Percentiles rank a stretch among this genome's conserved stretches.
Evolutionary conservation across 148 eudicot species (phyloP).

Genomic region (Oxyria digyna): DNA sequence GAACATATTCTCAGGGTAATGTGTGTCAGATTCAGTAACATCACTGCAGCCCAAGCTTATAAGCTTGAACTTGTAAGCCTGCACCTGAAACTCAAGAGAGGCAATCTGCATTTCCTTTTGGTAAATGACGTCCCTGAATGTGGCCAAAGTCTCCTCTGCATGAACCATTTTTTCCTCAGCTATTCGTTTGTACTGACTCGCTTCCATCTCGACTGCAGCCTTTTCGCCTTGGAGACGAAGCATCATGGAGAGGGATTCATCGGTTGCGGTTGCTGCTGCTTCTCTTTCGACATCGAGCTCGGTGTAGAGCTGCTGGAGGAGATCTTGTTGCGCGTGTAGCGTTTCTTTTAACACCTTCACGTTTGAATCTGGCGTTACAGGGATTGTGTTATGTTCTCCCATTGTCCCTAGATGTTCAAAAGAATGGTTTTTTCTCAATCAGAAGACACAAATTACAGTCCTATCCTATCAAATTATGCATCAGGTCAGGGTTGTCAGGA

Average conservation of each 20-base stretch:
- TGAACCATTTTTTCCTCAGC: constrained; percentile 82
- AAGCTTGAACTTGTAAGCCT: constrained; percentile 63
- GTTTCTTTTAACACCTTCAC: constrained; percentile 42
- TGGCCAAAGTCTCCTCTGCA: constrained; percentile 65
- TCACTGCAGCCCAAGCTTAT: constrained; percentile 59
- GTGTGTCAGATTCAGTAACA: constrained; percentile 9
- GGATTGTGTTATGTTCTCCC: not conserved
- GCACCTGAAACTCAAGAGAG: constrained; percentile 68
- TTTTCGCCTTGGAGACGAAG: constrained; percentile 82
- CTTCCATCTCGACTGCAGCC: constrained; percentile 83
- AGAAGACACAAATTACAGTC: not conserved
- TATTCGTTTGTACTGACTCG: constrained; percentile 78
- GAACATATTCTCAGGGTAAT: constrained; percentile 3
- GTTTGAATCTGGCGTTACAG: constrained; percentile 19
- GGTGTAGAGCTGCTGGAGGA: constrained; percentile 66
- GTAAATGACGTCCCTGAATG: constrained; percentile 58
- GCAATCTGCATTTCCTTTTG: constrained; percentile 91
- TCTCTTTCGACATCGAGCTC: constrained; percentile 89
- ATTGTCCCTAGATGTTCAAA: not conserved
- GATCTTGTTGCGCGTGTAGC: constrained; percentile 65
- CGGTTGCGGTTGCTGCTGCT: constrained; percentile 66
- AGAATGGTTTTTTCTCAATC: not conserved
- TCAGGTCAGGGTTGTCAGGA: no score
- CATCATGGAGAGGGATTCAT: constrained; percentile 86
- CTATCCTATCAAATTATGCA: no score